phyloP scores from a whole-genome alignment of 495 filamentous ascomycete genomes.

The Astrocystis sublimbata region DNA sequence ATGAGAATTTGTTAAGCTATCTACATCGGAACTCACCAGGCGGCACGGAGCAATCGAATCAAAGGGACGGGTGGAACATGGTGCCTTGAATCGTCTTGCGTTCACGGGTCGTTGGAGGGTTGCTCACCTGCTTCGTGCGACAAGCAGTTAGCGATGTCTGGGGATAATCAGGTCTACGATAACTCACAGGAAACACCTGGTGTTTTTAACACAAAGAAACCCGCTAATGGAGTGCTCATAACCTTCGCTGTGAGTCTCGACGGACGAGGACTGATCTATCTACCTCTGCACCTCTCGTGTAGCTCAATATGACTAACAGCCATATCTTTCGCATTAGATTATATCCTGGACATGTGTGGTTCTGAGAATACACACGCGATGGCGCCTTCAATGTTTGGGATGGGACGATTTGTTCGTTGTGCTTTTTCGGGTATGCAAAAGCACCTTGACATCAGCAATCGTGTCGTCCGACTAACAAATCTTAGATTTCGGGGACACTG shows the following conservation, averaged over 20 bases:
- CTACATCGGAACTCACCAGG: neutral
- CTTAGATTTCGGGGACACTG: conserved; percentile 25
- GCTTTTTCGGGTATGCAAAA: conserved; percentile 27
- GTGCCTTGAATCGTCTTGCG: neutral
- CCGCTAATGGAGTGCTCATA: conserved; percentile 25
- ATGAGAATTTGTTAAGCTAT: neutral
- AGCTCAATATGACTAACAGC: neutral
- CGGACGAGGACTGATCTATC: neutral
- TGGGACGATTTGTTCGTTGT: conserved; percentile 37
- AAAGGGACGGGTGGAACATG: conserved; percentile 9
- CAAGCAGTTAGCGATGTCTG: conserved; percentile 18
- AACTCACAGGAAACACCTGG: conserved; percentile 1
- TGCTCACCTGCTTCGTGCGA: neutral
- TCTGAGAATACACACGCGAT: conserved; percentile 29
- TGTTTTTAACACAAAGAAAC: conserved; percentile 2
- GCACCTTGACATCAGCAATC: neutral
- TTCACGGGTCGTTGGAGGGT: conserved; percentile 9
- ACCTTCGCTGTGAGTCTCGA: conserved; percentile 27
- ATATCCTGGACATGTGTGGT: conserved; percentile 31
- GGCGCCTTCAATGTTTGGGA: conserved; percentile 26
- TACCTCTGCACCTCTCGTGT: neutral
- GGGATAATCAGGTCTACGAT: conserved; percentile 1
- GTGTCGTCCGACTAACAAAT: neutral
- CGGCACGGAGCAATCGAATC: neutral
- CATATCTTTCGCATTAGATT: conserved; percentile 10